Conservation (phyloP, 805 yeast genomes). For the Kazachstania bromeliacearum region DNA sequence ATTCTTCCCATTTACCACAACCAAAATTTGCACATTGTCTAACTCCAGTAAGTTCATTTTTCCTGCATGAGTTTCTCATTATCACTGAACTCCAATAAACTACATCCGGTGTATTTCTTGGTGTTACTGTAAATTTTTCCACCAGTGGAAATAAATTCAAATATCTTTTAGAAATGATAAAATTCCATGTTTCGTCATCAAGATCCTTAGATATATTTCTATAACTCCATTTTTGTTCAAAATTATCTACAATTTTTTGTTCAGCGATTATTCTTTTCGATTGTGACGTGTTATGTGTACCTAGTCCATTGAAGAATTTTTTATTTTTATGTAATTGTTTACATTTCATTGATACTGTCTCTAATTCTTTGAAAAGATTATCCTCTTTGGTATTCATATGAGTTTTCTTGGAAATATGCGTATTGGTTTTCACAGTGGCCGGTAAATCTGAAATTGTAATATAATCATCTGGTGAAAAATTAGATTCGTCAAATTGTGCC, state of each 20-base stretch:
- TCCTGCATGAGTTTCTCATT: slow-evolving; percentile 90
- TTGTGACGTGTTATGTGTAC: not conserved
- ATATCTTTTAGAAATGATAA: slow-evolving; percentile 36
- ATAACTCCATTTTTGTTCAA: slow-evolving; percentile 37
- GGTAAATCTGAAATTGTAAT: not conserved
- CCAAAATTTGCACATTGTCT: slow-evolving; percentile 90
- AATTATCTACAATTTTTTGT: slow-evolving; percentile 10
- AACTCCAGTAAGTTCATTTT: slow-evolving; percentile 78
- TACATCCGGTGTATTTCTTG: slow-evolving; percentile 63
- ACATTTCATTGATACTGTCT: slow-evolving; percentile 5
- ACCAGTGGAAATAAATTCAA: slow-evolving; percentile 82
- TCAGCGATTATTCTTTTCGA: slow-evolving; percentile 6
- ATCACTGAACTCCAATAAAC: slow-evolving; percentile 97
- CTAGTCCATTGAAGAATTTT: not conserved
- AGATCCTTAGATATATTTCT: slow-evolving; percentile 30
- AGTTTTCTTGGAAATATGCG: not conserved
- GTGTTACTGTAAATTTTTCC: slow-evolving; percentile 72
- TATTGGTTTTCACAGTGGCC: not conserved
- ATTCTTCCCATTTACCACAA: slow-evolving; percentile 91
- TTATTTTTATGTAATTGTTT: not conserved
- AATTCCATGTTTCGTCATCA: slow-evolving; percentile 19
- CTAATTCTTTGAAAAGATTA: slow-evolving; percentile 13
- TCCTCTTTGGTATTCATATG: not conserved
- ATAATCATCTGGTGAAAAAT: not conserved
- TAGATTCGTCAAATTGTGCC: not conserved